Conservation (phyloP, 345 rosid species). For the Melaleuca alternifolia region DNA sequence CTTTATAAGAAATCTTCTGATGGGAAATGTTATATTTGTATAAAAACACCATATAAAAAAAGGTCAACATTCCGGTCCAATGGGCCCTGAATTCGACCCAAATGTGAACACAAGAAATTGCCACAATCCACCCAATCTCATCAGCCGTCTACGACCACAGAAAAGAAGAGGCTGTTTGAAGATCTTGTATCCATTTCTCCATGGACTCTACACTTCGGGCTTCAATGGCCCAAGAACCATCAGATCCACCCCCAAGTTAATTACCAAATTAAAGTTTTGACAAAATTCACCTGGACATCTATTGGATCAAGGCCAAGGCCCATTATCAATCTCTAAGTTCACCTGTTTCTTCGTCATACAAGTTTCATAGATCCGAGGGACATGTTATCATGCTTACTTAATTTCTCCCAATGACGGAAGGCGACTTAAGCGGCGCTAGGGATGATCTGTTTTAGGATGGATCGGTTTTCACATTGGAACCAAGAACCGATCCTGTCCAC, state of each 20-base stretch:
- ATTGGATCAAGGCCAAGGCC: background rate
- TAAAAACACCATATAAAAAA: background rate
- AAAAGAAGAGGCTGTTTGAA: background rate
- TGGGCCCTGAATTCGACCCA: background rate
- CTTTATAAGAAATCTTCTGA: no score
- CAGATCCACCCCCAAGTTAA: background rate
- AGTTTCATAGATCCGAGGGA: background rate
- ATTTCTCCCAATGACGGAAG: no score
- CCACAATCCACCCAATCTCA: no score
- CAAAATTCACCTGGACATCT: background rate
- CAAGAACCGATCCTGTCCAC: no score
- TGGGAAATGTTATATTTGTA: background rate
- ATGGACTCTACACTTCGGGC: background rate
- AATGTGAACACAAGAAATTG: background rate
- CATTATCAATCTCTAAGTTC: background rate
- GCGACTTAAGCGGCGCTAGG: no score
- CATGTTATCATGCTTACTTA: no score
- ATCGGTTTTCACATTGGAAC: no score
- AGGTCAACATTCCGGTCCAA: background rate
- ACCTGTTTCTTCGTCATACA: background rate
- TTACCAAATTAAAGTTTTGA: background rate
- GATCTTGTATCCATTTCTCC: background rate
- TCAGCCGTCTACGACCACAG: no score
- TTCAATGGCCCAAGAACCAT: background rate
- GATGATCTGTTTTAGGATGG: no score